Base-by-base conservation (phyloP, 2,329 filamentous ascomycete species). In the Stemphylium vesicarium region DNA sequence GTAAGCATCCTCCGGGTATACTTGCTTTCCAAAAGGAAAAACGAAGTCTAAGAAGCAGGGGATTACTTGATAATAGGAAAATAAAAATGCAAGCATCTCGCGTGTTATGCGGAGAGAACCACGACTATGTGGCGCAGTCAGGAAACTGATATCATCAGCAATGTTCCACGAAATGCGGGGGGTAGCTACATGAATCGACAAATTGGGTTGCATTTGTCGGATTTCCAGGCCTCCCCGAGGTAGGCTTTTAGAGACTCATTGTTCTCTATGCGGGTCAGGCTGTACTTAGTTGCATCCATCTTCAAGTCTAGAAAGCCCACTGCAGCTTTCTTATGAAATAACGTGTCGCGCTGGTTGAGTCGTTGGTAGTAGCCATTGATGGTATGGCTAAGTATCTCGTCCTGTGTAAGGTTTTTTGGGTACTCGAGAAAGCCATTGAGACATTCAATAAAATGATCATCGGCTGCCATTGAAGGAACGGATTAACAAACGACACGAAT, bases 31-130 rank as follows among this genome's bases (percentile, higher is more conserved):
- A 48, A 77, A 78, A 2, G 73, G 66, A 32, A 76, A 74, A 0
- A 78, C n/a, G 38, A 77, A 77, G 39, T 78, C 74, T 1, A 78
- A 48, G 51, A 77, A 77, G 0, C 56, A 49, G 1, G 73, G 65
- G 55, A 70, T 67, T 0, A 77, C 66, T 65, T 78, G 74, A 52
- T 73, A 65, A 47, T 74, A 71, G 0, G 64, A 59, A 20, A 65
- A 59, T 0, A 65, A 33, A 2, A 66, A 54, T 1, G 24, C 41
- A 5, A 67, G 36, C 65, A 70, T 70, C 0, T 37, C 4, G 12
- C 42, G 44, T 1, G 64, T 56, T n/a, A 69, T 57, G 10, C 38
- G 50, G 15, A 69, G 46, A 8, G 53, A 12, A 0, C 53, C 64
- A n/a, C 64, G 61, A 15, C 51, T 57, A 18, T 62, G 56, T 9